Evolutionary conservation across 1,284 basidiomycete genomes (phyloP).

Genomic region (Sanghuangporus weigelae): DNA sequence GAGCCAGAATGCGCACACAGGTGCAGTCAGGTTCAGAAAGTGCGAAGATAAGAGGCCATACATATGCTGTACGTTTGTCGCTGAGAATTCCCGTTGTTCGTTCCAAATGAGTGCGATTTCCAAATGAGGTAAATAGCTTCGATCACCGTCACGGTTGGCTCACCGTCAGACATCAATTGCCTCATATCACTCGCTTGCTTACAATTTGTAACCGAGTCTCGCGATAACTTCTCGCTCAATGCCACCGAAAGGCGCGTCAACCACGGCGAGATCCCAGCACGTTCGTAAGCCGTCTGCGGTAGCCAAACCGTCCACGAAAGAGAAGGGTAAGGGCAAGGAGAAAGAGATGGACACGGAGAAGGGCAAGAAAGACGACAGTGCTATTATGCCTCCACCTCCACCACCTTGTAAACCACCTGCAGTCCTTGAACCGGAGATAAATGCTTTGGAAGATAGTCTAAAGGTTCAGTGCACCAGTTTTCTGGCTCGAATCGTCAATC

Average conservation of each 20-base stretch:
- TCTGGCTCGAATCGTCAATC: not conserved
- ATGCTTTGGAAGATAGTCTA: conserved; percentile 48
- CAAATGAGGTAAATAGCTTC: not conserved
- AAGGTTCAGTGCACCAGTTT: conserved; percentile 37
- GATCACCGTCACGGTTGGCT: no score
- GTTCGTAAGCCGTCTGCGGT: conserved; percentile 9
- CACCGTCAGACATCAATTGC: not conserved
- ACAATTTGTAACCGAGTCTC: not conserved
- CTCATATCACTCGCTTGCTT: not conserved
- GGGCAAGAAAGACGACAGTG: conserved; percentile 22
- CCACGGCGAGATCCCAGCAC: not conserved
- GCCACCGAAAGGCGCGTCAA: conserved; percentile 7
- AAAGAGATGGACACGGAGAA: conserved; percentile 11
- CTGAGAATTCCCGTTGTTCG: not conserved
- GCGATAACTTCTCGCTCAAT: not conserved
- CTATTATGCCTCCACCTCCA: conserved; percentile 56
- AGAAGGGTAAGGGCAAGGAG: conserved; percentile 19
- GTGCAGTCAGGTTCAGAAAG: not conserved
- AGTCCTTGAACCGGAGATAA: conserved; percentile 60
- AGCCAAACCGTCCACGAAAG: conserved; percentile 10
- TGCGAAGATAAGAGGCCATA: not conserved
- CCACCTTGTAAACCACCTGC: conserved; percentile 39
- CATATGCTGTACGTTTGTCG: not conserved
- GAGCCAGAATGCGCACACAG: no score
- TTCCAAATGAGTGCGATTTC: not conserved